A percentile compares a stretch with the other conserved stretches of the same genome.
Conservation (phyloP, 2,329 filamentous ascomycete species). For the Diaporthe aspalathi region DNA sequence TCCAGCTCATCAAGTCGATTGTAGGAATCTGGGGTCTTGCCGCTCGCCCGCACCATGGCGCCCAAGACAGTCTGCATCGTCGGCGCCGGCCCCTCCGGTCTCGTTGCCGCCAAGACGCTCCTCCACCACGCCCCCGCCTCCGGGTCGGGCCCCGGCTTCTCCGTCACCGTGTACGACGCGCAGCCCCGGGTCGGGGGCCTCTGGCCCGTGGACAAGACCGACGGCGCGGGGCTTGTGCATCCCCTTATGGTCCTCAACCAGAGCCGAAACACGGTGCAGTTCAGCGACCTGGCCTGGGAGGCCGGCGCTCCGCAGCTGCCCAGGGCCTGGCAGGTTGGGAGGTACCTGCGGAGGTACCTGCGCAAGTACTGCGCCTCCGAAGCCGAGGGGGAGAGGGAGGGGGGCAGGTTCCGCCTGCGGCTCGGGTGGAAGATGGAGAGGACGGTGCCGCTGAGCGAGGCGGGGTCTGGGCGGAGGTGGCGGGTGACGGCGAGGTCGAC, state of each 20-base stretch:
- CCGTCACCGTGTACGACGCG: conserved; percentile 77
- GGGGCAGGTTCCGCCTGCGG: conserved; percentile 54
- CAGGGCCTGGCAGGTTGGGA: conserved; percentile 79
- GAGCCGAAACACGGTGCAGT: conserved; percentile 79
- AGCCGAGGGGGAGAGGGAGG: conserved; percentile 42
- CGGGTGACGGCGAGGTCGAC: conserved; percentile 52
- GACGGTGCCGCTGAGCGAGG: conserved; percentile 47
- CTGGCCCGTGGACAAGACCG: conserved; percentile 71
- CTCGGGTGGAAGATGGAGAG: conserved; percentile 61
- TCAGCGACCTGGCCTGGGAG: conserved; percentile 79
- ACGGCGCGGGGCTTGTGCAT: conserved; percentile 65
- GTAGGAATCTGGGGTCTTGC: too few species aligned
- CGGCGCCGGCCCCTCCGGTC: conserved; percentile 75
- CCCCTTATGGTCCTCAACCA: conserved; percentile 80
- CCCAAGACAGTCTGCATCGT: conserved; percentile 65
- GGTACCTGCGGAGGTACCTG: conserved; percentile 75
- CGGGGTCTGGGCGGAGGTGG: conserved; percentile 53
- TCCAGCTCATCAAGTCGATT: not conserved
- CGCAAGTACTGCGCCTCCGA: conserved; percentile 64
- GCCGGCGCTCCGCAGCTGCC: conserved; percentile 73
- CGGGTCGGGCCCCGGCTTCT: conserved; percentile 60
- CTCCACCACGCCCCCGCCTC: conserved; percentile 65
- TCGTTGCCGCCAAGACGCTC: conserved; percentile 79
- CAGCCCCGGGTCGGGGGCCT: conserved; percentile 77
- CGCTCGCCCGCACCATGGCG: conserved; percentile 47